Evolutionary conservation across 345 rosid species (phyloP), one percentile per base, ranked within the genome.

Genomic region (Murraya koenigii): DNA sequence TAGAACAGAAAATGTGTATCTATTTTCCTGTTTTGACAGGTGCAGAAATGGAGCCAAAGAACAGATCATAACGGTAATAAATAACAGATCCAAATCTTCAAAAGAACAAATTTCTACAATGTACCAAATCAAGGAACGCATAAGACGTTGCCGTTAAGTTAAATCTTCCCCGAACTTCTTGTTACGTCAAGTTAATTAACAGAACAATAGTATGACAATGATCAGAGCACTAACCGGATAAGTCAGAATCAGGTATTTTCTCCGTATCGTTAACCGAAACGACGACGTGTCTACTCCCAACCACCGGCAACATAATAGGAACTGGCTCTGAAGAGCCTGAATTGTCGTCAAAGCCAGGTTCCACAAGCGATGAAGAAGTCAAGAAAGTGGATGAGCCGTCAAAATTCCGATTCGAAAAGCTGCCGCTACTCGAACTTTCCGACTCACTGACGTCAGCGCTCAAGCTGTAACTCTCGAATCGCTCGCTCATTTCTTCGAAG

Each of bases 391-490:
- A 77, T 36, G 62, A 69, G 36, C 64, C 65, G 41, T 65, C 71
- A 19, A 56, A 52, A 39, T 25, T 61, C 17, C 49, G 60, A 77
- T 69, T 62, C 8, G 78, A 80, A 71, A 75, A 83, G 77, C 75
- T n/a, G 65, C 67, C 75, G 13, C 82, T 33, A 38, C 44, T 70
- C 0, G 79, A 80, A 64, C 79, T 83, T 77, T 83, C 83, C 63
- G 83, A 80, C 55, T 74, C 86, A 52, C 83, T 83, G 59, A 83
- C 79, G 38, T 83, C 86, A 0, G 86, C 86, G 52, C 86, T 80
- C 47, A 78, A 44, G 33, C 77, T 74, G 79, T 83, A 80, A 32
- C 79, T 74, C 59, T 69, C 86, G 52, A 77, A 80, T 54, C 83
- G 67, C 61, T 77, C 83, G 59, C 86, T 79, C 74, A 66, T 67